Percentiles rank a stretch among this genome's conserved stretches.
Evolutionary conservation across 1,284 basidiomycete genomes (phyloP).

Genomic region (Peniophora sp.): DNA sequence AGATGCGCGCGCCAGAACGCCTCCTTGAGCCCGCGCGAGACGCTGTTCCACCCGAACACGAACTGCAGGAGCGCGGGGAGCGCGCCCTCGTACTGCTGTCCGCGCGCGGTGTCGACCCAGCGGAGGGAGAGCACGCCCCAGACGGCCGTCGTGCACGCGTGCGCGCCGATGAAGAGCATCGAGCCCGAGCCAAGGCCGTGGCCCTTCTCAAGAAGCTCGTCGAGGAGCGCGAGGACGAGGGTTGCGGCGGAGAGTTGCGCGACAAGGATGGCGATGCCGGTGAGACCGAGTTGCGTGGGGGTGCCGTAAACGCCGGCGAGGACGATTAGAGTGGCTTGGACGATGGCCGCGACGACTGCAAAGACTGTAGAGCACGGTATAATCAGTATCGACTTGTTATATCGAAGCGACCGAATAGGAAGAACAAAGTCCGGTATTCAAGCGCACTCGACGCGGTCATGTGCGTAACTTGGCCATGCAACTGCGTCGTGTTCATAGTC

Average conservation of each 20-base stretch:
- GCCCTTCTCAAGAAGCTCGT: constrained; percentile 96
- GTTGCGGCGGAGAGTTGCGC: constrained; percentile 90
- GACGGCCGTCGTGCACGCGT: constrained; percentile 97
- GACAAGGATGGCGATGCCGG: constrained; percentile 90
- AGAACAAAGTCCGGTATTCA: background rate
- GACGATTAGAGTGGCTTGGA: constrained; percentile 95
- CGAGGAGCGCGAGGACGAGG: constrained; percentile 94
- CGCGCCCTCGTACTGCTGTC: constrained; percentile 96
- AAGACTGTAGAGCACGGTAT: constrained; percentile 58
- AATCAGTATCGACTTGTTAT: background rate
- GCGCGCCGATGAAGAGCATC: constrained; percentile 97
- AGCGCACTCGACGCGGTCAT: constrained; percentile 3
- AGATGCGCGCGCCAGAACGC: constrained; percentile 96
- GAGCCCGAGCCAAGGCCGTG: constrained; percentile 97
- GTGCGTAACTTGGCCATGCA: background rate
- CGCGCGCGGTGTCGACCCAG: constrained; percentile 94
- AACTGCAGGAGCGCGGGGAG: constrained; percentile 94
- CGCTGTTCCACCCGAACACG: constrained; percentile 97
- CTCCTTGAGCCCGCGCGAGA: constrained; percentile 90
- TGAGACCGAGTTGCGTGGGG: constrained; percentile 86
- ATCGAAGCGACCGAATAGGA: no score
- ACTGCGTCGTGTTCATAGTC: no score
- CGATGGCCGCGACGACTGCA: constrained; percentile 90
- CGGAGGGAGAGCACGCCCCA: constrained; percentile 99
- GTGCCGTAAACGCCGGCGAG: constrained; percentile 93